phyloP scores from a whole-genome alignment of 2,329 filamentous ascomycete species.

The Aspergillus sp. region DNA sequence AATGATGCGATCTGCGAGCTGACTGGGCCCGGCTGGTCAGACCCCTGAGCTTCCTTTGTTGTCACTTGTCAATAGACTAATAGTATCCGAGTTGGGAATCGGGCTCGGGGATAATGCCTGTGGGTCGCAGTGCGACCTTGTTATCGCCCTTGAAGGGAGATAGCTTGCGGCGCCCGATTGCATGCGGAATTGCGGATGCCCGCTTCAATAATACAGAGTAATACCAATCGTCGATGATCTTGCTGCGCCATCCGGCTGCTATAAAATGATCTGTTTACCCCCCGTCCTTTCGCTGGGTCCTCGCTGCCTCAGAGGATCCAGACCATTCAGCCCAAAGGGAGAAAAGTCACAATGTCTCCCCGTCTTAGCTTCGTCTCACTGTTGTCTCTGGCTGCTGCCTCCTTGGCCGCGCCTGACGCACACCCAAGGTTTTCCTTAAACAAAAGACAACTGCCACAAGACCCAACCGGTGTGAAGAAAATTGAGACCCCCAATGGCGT shows the following conservation, averaged over 20 bases:
- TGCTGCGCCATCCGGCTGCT: not conserved
- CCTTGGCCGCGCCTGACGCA: slow-evolving; percentile 5
- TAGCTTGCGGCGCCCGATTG: not conserved
- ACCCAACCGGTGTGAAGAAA: slow-evolving; percentile 38
- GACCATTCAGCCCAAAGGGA: not conserved
- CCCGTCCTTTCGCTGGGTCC: not conserved
- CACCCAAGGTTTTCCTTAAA: slow-evolving; percentile 13
- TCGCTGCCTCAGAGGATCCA: not conserved
- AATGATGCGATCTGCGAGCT: slow-evolving; percentile 12
- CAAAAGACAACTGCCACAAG: slow-evolving; percentile 35
- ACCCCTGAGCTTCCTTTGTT: slow-evolving; percentile 1
- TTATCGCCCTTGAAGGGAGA: slow-evolving; percentile 2
- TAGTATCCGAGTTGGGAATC: not conserved
- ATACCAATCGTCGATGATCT: not conserved
- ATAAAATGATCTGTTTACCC: slow-evolving; percentile 8
- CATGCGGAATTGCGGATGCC: not conserved
- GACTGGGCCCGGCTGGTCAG: not conserved
- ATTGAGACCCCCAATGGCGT: slow-evolving; percentile 45
- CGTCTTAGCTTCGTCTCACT: slow-evolving; percentile 20
- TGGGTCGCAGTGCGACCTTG: slow-evolving; percentile 4
- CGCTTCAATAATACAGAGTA: not conserved
- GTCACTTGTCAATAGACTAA: not conserved
- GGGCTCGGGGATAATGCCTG: not conserved
- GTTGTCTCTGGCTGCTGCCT: slow-evolving; percentile 21
- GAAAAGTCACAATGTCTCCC: slow-evolving; percentile 19